Percentiles rank a stretch among this genome's conserved stretches.
These are phyloP conservation scores for Pseudonitzschia multiseries DNA, from an alignment of 108 stramenopile species.

Conservation along the genomic window DNA sequence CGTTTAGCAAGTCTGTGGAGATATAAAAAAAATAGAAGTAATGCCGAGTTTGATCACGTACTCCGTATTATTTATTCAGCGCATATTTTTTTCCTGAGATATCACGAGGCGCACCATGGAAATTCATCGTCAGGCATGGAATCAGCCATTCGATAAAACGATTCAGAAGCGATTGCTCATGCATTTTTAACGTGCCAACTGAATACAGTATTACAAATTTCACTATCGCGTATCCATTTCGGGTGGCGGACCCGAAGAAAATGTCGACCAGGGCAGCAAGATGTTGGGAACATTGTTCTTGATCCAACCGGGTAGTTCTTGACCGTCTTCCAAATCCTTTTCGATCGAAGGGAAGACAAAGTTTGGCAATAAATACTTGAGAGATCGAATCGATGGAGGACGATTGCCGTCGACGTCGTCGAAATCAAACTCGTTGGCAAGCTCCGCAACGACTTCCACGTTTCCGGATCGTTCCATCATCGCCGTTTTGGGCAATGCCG, in stretches of 20 bases:
- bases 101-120: too few species aligned
- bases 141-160: too few species aligned
- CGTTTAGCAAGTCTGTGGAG: too few species aligned
- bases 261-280: conserved; percentile 60
- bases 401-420: conserved; percentile 64
- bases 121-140: too few species aligned
- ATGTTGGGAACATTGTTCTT: conserved; percentile 64
- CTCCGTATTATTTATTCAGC: too few species aligned
- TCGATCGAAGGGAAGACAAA: conserved; percentile 73
- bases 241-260: conserved; percentile 63
- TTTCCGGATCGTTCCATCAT: conserved; percentile 63
- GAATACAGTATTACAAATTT: too few species aligned
- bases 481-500: conserved; percentile 40
- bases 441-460: conserved; percentile 86
- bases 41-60: too few species aligned
- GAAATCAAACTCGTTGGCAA: conserved; percentile 85
- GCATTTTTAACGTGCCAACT: too few species aligned
- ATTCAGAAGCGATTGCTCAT: too few species aligned
- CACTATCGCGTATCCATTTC: conserved; percentile 23
- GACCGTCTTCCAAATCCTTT: conserved; percentile 45
- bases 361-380: conserved; percentile 61
- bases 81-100: too few species aligned
- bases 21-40: too few species aligned
- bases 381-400: conserved; percentile 68
- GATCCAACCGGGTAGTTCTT: conserved; percentile 49